These are phyloP conservation scores for Botrytis medusae DNA, from an alignment of 2,329 filamentous ascomycete species.

Conservation along the genomic window DNA sequence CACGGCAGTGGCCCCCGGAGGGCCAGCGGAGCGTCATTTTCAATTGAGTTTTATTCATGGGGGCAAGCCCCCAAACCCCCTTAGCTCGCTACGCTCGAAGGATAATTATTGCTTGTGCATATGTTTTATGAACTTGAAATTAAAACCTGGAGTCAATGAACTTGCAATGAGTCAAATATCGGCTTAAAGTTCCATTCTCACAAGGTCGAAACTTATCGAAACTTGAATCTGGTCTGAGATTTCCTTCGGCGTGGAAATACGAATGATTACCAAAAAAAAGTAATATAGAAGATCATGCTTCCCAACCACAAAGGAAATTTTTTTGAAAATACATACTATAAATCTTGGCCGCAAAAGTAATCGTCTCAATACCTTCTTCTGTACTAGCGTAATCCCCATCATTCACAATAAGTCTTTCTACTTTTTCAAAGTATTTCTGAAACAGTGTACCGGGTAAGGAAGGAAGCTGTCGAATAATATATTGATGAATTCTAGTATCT, in stretches of 20 bases:
- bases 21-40: not conserved
- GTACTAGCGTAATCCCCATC: not conserved
- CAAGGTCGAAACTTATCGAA: not conserved
- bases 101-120: no score
- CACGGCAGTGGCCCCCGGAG: not conserved
- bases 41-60: not conserved
- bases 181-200: not conserved
- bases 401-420: not conserved
- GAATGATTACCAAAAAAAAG: not conserved
- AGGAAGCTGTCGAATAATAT: not conserved
- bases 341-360: not conserved
- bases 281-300: not conserved
- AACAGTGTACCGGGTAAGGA: not conserved
- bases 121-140: no score
- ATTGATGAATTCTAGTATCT: not conserved
- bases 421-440: not conserved
- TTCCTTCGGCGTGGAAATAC: not conserved
- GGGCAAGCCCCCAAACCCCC: not conserved
- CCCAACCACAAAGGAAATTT: not conserved
- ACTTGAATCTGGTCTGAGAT: not conserved
- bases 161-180: no score
- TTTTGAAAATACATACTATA: not conserved
- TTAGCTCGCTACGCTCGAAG: not conserved
- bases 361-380: not conserved
- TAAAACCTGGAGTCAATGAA: not conserved